phyloP scores from a whole-genome alignment of 1,139 yeast species.

The Pichia sp. region DNA sequence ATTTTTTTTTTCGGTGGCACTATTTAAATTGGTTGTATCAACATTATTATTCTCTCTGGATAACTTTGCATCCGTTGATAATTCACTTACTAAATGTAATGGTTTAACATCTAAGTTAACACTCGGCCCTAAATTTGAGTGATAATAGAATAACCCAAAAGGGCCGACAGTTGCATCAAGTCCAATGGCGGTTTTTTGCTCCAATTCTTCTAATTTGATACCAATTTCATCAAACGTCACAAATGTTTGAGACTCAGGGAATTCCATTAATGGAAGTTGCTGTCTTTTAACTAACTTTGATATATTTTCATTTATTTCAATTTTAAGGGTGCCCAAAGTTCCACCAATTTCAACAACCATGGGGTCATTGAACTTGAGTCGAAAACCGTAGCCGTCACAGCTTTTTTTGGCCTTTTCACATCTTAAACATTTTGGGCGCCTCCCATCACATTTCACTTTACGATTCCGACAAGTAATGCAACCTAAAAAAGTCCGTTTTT shows the following conservation, averaged over 20 bases:
- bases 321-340: slow-evolving; percentile 9
- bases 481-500: slow-evolving; percentile 29
- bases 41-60: too few species aligned
- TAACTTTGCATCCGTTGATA: too few species aligned
- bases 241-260: slow-evolving; percentile 48
- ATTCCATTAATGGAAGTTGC: slow-evolving; percentile 63
- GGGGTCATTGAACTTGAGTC: slow-evolving; percentile 65
- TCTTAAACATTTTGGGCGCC: slow-evolving; percentile 25
- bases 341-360: slow-evolving; percentile 21
- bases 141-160: slow-evolving; percentile 55
- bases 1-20: too few species aligned
- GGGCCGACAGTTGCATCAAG: too few species aligned
- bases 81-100: too few species aligned
- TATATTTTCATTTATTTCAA: slow-evolving; percentile 14
- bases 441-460: slow-evolving; percentile 30
- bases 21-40: too few species aligned
- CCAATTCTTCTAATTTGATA: slow-evolving; percentile 51
- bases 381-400: slow-evolving; percentile 81
- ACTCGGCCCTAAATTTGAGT: slow-evolving; percentile 2
- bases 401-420: slow-evolving; percentile 39
- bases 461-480: slow-evolving; percentile 28
- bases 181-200: too few species aligned
- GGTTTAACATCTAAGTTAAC: too few species aligned
- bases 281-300: slow-evolving; percentile 41
- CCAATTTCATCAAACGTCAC: slow-evolving; percentile 76